Percentiles rank a stretch among this genome's conserved stretches.
These are phyloP conservation scores for Dioszegia hungarica DNA, from an alignment of 768 basidiomycete species.

Conservation along the genomic window DNA sequence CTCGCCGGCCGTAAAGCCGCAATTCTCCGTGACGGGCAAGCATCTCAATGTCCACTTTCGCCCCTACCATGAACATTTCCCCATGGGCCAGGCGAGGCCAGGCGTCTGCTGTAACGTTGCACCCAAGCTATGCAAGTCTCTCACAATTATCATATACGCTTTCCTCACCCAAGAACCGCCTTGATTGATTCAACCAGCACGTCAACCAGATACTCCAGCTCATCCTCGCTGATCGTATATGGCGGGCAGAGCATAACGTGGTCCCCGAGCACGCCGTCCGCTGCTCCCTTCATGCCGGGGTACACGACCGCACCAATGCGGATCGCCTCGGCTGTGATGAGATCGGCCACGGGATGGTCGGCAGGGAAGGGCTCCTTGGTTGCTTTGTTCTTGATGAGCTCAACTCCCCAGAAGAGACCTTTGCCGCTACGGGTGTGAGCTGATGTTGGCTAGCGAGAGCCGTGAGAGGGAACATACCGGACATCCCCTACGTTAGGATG, in stretches of 20 bases:
- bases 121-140: too few relatives aligned
- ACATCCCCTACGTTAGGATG: constrained; percentile 4
- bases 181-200: background rate
- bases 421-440: constrained; percentile 70
- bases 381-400: constrained; percentile 38
- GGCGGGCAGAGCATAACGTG: constrained; percentile 72
- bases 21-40: too few relatives aligned
- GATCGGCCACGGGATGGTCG: constrained; percentile 5
- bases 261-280: constrained; percentile 70
- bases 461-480: too few relatives aligned
- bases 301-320: constrained; percentile 61
- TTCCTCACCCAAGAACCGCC: background rate
- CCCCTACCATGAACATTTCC: too few relatives aligned
- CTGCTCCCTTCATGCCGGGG: constrained; percentile 56
- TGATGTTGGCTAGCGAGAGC: too few relatives aligned
- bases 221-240: constrained; percentile 66
- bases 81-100: too few relatives aligned
- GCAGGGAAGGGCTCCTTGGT: constrained; percentile 53
- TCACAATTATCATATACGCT: too few relatives aligned
- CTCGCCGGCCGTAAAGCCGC: too few relatives aligned
- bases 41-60: too few relatives aligned
- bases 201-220: constrained; percentile 64
- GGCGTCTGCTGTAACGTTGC: too few relatives aligned
- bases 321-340: background rate
- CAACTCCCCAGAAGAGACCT: constrained; percentile 65